Conservation (phyloP, 345 rosid genomes). For the Stellera chamaejasme region DNA sequence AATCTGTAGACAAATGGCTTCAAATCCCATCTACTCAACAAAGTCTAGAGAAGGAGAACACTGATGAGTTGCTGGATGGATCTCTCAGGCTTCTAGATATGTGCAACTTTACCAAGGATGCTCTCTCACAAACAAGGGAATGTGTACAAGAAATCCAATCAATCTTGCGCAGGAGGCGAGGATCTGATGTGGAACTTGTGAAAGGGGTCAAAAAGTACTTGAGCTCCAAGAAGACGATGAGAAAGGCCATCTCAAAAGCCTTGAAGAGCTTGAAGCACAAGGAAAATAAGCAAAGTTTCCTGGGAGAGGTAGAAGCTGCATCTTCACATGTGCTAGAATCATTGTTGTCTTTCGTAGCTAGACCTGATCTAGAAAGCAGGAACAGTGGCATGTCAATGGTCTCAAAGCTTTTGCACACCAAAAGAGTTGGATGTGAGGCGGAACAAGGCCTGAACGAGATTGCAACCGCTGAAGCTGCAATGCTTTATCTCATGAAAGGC, state of each 20-base stretch:
- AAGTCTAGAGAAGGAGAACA: constrained; percentile 20
- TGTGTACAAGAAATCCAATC: constrained; percentile 21
- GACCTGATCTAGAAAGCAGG: constrained; percentile 11
- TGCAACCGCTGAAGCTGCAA: constrained; percentile 16
- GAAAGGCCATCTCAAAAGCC: constrained; percentile 14
- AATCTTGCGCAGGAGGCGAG: constrained; percentile 15
- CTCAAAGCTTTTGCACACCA: constrained; percentile 16
- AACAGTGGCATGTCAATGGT: constrained; percentile 7
- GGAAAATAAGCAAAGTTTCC: constrained; percentile 7
- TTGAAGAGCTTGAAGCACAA: constrained; percentile 14
- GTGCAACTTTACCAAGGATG: constrained; percentile 20
- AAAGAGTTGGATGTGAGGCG: constrained; percentile 10
- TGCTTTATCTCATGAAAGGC: constrained; percentile 10
- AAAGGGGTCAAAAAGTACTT: constrained; percentile 13
- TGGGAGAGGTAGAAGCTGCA: constrained; percentile 22
- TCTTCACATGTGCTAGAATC: constrained; percentile 17
- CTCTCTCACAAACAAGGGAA: constrained; percentile 19
- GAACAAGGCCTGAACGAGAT: constrained; percentile 11
- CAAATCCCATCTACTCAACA: constrained; percentile 20
- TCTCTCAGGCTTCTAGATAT: constrained; percentile 32
- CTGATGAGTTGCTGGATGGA: constrained; percentile 26
- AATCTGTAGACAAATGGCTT: constrained; percentile 21
- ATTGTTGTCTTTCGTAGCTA: constrained; percentile 20
- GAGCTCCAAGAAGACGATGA: constrained; percentile 17
- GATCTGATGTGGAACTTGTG: constrained; percentile 5